These are phyloP conservation scores for Ormosia emarginata DNA, from an alignment of 306 rosid species.

Conservation along the genomic window DNA sequence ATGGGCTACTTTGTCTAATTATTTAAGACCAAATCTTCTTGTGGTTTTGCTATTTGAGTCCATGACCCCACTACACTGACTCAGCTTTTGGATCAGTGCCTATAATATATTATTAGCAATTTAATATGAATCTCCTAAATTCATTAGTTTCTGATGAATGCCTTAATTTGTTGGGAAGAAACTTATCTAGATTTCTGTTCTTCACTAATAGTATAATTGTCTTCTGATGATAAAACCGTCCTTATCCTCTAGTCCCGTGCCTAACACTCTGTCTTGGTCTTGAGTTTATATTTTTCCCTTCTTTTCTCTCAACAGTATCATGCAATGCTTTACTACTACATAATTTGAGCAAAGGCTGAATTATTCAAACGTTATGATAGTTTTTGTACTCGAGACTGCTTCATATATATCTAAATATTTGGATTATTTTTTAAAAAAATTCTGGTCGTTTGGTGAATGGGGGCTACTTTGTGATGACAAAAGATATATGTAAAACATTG, in stretches of 20 bases:
- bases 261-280: neutral
- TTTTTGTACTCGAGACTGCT: constrained; percentile 5
- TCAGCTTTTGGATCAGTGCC: neutral
- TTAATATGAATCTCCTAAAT: neutral
- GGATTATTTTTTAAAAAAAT: neutral
- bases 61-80: neutral
- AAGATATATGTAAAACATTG: constrained; percentile 4
- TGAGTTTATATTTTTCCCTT: neutral
- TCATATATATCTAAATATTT: neutral
- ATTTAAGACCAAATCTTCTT: neutral
- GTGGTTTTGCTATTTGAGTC: neutral
- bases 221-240: neutral
- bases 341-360: neutral
- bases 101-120: neutral
- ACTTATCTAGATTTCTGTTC: constrained; percentile 13
- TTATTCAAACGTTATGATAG: neutral
- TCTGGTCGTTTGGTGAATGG: constrained; percentile 1
- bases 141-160: neutral
- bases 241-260: neutral
- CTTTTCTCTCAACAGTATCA: neutral
- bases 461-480: constrained; percentile 15
- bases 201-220: neutral
- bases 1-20: neutral
- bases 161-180: constrained; percentile 14
- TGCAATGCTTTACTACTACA: neutral